Evolutionary conservation across 306 rosid genomes (phyloP), one percentile per base, ranked within the genome.

Genomic region (Mimosa pudica): DNA sequence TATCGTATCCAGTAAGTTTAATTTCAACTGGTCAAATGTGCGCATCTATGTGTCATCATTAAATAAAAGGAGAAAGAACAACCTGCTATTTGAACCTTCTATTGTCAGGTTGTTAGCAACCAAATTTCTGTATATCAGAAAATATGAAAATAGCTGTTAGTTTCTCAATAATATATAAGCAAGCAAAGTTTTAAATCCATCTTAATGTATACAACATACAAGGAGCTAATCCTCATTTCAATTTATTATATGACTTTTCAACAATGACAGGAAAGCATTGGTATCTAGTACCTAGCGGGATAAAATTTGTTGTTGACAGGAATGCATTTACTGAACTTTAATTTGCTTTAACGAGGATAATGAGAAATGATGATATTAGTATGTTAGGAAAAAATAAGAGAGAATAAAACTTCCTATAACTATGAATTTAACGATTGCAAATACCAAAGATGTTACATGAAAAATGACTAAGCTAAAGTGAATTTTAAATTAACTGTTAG

Each of bases 71-170:
- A 7, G 74, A 11, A 12, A 78, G 44, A 81, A 17, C 84, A 58
- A 94, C 98, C 98, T 83, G 92, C 71, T 87, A 75, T 66, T 78
- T 71, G 88, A 87, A 69, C 78, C 66, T 7, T 77, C 89, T 68
- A 86, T 41, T 11, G 88, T 87, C 64, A 94, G 87, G 84, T 89
- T 88, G 94, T 92, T 94, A 79, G 88, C 96, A 14, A 94, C 97
- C 47, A 88, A 75, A 79, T 92, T 94, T 66, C 97, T 94, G 94
- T 83, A 86, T 61, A 54, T 32, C 24, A 55, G 64, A 76, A 48
- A 69, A 73, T 75, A 80, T 71, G 45, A 45, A 45, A 71, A 70
- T 80, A 0, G 4, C 35, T 16, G 73, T 77, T 38, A 85, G 49
- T 73, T 84, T 82, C 77, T 79, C n/a, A 62, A 57, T 48, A 11